Percentiles rank a stretch among this genome's conserved stretches.
phyloP scores from a whole-genome alignment of 148 eudicot genomes.

The Salicornia ramosissima region DNA sequence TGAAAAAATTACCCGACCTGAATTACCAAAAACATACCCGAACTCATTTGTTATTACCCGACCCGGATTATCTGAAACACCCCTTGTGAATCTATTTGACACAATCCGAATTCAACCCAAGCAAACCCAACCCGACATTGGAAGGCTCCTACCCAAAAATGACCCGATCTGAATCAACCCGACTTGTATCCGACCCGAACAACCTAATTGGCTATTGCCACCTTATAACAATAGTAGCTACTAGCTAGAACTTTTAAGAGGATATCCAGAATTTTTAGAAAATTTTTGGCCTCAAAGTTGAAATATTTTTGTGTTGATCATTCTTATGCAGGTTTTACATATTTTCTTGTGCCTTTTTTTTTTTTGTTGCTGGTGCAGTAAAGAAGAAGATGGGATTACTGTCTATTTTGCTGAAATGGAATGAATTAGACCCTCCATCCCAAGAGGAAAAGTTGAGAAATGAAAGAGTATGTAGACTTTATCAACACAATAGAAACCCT shows the following conservation, averaged over 20 bases:
- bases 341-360: not conserved
- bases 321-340: not conserved
- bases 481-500: constrained; percentile 55
- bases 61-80: too few species aligned
- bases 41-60: too few species aligned
- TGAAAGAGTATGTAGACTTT: constrained; percentile 42
- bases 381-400: constrained; percentile 49
- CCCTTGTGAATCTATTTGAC: too few species aligned
- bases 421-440: constrained; percentile 46
- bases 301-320: not conserved
- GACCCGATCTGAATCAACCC: too few species aligned
- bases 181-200: too few species aligned
- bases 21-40: not conserved
- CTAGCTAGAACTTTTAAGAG: not conserved
- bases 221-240: too few species aligned
- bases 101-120: too few species aligned
- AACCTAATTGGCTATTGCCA: too few species aligned
- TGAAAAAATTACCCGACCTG: not conserved
- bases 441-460: constrained; percentile 47
- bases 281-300: not conserved
- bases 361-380: constrained; percentile 23
- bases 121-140: too few species aligned
- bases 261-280: not conserved
- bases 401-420: constrained; percentile 42
- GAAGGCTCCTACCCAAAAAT: too few species aligned